These are phyloP conservation scores for Tubosaeta sp. DNA, from an alignment of 768 basidiomycete species.

Conservation along the genomic window DNA sequence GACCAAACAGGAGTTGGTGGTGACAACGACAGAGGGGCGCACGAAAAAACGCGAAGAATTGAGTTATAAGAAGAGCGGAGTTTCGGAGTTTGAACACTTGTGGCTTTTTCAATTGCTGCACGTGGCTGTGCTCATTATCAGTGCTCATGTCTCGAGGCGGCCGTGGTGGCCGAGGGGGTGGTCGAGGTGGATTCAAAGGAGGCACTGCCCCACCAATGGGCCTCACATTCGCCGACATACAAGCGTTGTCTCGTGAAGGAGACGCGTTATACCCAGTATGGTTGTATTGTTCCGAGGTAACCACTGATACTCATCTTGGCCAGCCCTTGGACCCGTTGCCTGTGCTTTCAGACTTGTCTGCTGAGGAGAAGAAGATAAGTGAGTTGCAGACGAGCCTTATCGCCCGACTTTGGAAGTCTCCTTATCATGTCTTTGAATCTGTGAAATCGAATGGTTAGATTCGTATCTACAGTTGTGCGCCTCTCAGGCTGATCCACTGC, in stretches of 20 bases:
- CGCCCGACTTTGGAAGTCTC: conserved; percentile 59
- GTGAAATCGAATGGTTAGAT: conserved; percentile 56
- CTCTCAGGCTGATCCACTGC: conserved; percentile 3
- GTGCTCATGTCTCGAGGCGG: conserved; percentile 46
- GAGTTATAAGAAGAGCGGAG: conserved; percentile 20
- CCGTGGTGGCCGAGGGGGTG: conserved; percentile 49
- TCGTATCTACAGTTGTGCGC: not conserved
- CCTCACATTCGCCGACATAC: conserved; percentile 74
- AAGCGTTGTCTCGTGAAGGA: conserved; percentile 69
- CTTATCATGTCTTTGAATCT: conserved; percentile 71
- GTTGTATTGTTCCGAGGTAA: conserved; percentile 18
- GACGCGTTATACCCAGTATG: conserved; percentile 81
- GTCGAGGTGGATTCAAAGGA: conserved; percentile 60
- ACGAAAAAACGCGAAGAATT: conserved; percentile 1
- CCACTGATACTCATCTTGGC: conserved; percentile 14
- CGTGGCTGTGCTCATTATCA: conserved; percentile 8
- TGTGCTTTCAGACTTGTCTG: conserved; percentile 59
- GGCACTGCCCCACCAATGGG: conserved; percentile 65
- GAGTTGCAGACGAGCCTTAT: conserved; percentile 66
- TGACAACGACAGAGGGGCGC: conserved; percentile 28
- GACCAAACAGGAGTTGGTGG: conserved; percentile 13
- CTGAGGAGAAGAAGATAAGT: conserved; percentile 62
- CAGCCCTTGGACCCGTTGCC: conserved; percentile 67
- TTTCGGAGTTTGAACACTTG: conserved; percentile 21
- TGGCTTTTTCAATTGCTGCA: conserved; percentile 1